These are phyloP conservation scores for Torulaspora franciscae DNA, from an alignment of 805 yeast species.

Conservation along the genomic window DNA sequence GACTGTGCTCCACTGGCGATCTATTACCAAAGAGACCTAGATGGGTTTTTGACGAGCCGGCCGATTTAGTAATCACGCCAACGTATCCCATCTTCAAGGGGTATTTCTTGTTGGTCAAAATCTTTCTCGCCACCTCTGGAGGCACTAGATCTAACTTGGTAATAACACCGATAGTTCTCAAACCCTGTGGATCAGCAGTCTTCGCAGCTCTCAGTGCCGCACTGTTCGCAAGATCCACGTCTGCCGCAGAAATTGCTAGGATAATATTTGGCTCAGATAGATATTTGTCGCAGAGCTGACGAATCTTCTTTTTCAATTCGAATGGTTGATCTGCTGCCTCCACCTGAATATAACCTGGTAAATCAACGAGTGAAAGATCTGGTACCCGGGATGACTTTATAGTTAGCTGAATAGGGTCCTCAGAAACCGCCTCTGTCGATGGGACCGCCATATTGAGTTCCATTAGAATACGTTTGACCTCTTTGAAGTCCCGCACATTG, in stretches of 20 bases:
- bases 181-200: slow-evolving; percentile 86
- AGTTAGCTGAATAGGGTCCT: slow-evolving; percentile 89
- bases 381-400: slow-evolving; percentile 88
- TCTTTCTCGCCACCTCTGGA: slow-evolving; percentile 61
- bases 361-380: slow-evolving; percentile 86
- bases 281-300: slow-evolving; percentile 76
- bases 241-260: slow-evolving; percentile 94
- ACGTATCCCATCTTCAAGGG: slow-evolving; percentile 96
- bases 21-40: slow-evolving; percentile 19
- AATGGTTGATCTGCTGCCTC: slow-evolving; percentile 96
- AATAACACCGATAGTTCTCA: slow-evolving; percentile 92
- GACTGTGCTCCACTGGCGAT: slow-evolving; percentile 9
- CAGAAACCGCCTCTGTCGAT: slow-evolving; percentile 74
- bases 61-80: slow-evolving; percentile 90
- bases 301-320: slow-evolving; percentile 71
- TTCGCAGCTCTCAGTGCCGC: slow-evolving; percentile 90
- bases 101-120: slow-evolving; percentile 72
- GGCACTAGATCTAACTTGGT: slow-evolving; percentile 90
- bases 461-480: slow-evolving; percentile 78
- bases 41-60: slow-evolving; percentile 33
- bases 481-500: slow-evolving; percentile 79
- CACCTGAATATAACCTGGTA: slow-evolving; percentile 96
- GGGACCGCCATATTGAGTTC: slow-evolving; percentile 94
- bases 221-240: slow-evolving; percentile 95
- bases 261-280: slow-evolving; percentile 89